Evolutionary conservation across 164 flowering plant genomes (phyloP).

Genomic region (Sedum album): DNA sequence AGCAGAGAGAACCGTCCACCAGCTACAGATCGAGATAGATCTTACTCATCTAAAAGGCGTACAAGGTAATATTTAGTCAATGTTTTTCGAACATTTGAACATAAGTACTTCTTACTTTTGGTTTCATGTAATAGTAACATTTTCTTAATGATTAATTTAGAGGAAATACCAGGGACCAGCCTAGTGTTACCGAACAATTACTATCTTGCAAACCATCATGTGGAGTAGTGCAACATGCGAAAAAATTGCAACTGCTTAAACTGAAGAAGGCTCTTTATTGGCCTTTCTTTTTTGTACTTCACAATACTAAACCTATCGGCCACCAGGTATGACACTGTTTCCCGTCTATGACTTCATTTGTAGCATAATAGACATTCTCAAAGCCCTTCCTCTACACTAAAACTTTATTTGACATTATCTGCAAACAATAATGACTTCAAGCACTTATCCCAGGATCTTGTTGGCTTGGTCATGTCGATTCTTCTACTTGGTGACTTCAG

Average conservation of each 20-base stretch:
- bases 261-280: conserved; percentile 24
- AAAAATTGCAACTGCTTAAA: conserved; percentile 32
- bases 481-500: conserved; percentile 85
- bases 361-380: not conserved
- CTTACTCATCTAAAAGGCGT: conserved; percentile 21
- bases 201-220: conserved; percentile 25
- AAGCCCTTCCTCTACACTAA: not conserved
- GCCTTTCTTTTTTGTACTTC: conserved; percentile 31
- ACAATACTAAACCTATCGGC: conserved; percentile 43
- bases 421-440: not conserved
- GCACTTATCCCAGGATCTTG: conserved; percentile 62
- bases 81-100: not conserved
- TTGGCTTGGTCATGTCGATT: conserved; percentile 78
- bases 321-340: conserved; percentile 38
- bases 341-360: not conserved
- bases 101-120: not conserved
- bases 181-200: conserved; percentile 29
- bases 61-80: conserved; percentile 33
- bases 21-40: conserved; percentile 20
- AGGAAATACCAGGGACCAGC: conserved; percentile 20
- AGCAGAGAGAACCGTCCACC: conserved; percentile 24
- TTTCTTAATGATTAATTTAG: conserved; percentile 22
- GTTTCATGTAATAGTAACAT: conserved; percentile 16
- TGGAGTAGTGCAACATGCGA: conserved; percentile 38
- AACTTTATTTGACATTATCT: not conserved